Evolutionary conservation across 139 green algal species (phyloP).

Genomic region (Chlorella sorokiniana): DNA sequence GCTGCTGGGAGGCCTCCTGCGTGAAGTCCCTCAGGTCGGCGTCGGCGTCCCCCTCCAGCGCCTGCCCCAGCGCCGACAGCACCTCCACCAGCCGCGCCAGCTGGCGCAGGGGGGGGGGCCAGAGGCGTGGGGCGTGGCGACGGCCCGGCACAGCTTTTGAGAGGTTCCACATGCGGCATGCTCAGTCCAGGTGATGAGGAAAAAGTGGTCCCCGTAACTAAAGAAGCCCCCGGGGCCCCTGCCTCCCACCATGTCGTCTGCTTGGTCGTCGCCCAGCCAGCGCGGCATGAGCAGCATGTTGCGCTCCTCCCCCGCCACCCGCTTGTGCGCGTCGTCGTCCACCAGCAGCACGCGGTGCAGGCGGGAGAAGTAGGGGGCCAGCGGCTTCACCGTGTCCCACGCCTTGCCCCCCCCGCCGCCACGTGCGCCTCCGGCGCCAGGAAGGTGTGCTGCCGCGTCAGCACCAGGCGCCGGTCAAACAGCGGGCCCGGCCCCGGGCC

Average conservation of each 20-base stretch:
- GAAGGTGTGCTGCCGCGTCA: slow-evolving; percentile 49
- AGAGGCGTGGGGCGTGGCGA: not conserved
- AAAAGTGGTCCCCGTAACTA: too few species aligned
- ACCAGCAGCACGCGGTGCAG: slow-evolving; percentile 57
- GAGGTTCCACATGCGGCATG: too few species aligned
- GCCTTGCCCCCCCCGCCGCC: slow-evolving; percentile 47
- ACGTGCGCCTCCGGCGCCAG: slow-evolving; percentile 29
- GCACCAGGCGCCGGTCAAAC: slow-evolving; percentile 42
- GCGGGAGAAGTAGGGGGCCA: slow-evolving; percentile 50
- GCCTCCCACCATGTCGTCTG: slow-evolving; percentile 27
- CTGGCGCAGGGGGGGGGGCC: not conserved
- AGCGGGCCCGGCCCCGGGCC: slow-evolving; percentile 16
- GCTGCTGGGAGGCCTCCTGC: not conserved
- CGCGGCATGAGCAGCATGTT: slow-evolving; percentile 66
- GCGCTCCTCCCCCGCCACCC: slow-evolving; percentile 39
- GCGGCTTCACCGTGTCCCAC: slow-evolving; percentile 74
- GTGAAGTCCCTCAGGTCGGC: slow-evolving; percentile 22
- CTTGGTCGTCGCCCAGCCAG: slow-evolving; percentile 49
- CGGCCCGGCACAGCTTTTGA: too few species aligned
- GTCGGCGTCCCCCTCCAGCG: not conserved
- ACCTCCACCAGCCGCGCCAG: slow-evolving; percentile 34
- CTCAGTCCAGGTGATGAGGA: too few species aligned
- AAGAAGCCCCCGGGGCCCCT: not conserved
- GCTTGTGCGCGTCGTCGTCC: slow-evolving; percentile 61
- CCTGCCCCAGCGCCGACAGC: slow-evolving; percentile 20